Conservation (phyloP, 495 filamentous ascomycete genomes). For the Aspergillus conjunctus region DNA sequence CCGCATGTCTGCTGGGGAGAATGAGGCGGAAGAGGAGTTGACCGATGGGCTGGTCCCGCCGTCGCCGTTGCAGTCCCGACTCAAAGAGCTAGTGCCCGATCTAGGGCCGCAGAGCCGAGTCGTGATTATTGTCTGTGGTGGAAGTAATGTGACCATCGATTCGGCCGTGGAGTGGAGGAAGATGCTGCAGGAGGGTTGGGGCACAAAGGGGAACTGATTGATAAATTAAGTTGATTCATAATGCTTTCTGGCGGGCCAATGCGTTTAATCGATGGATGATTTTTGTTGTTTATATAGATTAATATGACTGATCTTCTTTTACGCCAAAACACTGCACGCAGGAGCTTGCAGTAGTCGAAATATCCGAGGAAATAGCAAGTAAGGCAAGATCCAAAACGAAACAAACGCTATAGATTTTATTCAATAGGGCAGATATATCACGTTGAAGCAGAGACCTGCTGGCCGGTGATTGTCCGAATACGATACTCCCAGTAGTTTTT, state of each 20-base stretch:
- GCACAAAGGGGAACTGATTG: conserved; percentile 1
- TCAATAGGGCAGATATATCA: conserved; percentile 8
- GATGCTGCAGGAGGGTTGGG: conserved; percentile 47
- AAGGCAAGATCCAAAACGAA: neutral
- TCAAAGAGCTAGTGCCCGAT: conserved; percentile 61
- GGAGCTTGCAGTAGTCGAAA: neutral
- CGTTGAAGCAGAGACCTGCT: conserved; percentile 15
- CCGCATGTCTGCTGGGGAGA: conserved; percentile 38
- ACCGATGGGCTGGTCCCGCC: conserved; percentile 16
- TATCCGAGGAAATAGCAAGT: neutral
- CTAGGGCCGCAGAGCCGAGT: conserved; percentile 65
- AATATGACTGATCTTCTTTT: neutral
- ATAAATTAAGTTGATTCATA: conserved; percentile 13
- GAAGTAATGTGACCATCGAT: conserved; percentile 70
- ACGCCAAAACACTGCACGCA: neutral
- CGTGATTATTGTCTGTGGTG: conserved; percentile 86
- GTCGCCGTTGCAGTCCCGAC: conserved; percentile 45
- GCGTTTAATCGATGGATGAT: conserved; percentile 11
- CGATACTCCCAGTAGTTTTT: conserved; percentile 91
- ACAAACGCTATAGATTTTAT: neutral
- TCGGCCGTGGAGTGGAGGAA: conserved; percentile 64
- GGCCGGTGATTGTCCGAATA: conserved; percentile 50
- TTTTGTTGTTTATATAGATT: conserved; percentile 10
- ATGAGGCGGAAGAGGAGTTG: conserved; percentile 33
- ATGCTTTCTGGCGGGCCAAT: conserved; percentile 24